Evolutionary conservation across 139 green algal genomes (phyloP).

Genomic region (Chlamydomonas incerta): DNA sequence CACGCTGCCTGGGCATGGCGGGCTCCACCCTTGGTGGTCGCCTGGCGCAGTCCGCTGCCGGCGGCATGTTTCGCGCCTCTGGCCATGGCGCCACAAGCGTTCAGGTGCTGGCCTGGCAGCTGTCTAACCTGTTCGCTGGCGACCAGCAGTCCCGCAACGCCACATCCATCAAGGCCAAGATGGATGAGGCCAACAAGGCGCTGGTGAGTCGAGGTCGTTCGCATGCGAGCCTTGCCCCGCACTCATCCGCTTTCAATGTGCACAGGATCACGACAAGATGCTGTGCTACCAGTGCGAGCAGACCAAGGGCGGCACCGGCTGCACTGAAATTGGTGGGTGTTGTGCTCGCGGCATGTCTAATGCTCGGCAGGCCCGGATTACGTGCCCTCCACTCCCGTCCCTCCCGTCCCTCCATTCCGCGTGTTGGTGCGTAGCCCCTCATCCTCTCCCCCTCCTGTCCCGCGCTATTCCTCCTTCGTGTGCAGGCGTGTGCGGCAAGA

Average conservation of each 20-base stretch:
- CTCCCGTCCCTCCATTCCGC: too few relatives aligned
- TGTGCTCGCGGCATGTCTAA: too few relatives aligned
- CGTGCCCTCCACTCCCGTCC: too few relatives aligned
- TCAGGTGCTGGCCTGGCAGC: too few relatives aligned
- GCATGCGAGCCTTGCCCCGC: too few relatives aligned
- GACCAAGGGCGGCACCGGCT: constrained; percentile 69
- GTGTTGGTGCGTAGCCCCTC: too few relatives aligned
- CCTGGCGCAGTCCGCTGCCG: neutral
- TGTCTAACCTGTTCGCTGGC: too few relatives aligned
- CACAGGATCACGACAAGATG: constrained; percentile 13
- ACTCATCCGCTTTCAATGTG: too few relatives aligned
- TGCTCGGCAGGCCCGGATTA: too few relatives aligned
- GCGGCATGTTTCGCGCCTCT: too few relatives aligned
- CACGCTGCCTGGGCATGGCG: neutral
- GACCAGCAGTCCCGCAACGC: neutral
- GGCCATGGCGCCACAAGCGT: too few relatives aligned
- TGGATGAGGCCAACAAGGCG: neutral
- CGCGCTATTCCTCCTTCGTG: neutral
- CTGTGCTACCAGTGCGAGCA: constrained; percentile 71
- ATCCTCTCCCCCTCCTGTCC: neutral
- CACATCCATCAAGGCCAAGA: neutral
- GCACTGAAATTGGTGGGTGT: constrained; percentile 56
- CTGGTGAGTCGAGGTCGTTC: too few relatives aligned
- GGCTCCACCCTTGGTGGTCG: neutral
- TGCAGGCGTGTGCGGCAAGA: constrained; percentile 78